These are phyloP conservation scores for Coleophoma eucalyptorum DNA, from an alignment of 2,329 filamentous ascomycete genomes.

Conservation along the genomic window DNA sequence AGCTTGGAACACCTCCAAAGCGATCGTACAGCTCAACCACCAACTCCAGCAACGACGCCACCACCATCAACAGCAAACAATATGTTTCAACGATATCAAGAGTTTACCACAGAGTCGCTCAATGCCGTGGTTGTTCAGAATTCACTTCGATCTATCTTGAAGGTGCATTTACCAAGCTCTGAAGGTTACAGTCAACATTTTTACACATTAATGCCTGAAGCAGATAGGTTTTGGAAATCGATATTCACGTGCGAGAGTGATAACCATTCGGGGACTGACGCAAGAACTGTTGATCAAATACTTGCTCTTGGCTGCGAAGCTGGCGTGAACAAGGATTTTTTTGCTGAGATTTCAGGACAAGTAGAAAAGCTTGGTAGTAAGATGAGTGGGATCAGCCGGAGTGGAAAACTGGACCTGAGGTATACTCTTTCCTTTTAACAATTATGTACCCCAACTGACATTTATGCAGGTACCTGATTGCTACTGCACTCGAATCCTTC, in stretches of 20 bases:
- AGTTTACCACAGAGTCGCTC: constrained; percentile 36
- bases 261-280: constrained; percentile 19
- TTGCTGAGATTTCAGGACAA: constrained; percentile 42
- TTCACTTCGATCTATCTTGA: constrained; percentile 48
- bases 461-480: constrained; percentile 49
- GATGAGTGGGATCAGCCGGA: constrained; percentile 43
- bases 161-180: constrained; percentile 44
- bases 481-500: constrained; percentile 56
- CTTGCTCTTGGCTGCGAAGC: constrained; percentile 55
- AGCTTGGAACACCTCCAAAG: not conserved
- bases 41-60: constrained; percentile 10
- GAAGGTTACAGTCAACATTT: constrained; percentile 44
- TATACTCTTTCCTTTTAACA: constrained; percentile 27
- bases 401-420: constrained; percentile 56
- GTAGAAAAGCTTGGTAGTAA: constrained; percentile 53
- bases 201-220: constrained; percentile 43
- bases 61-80: constrained; percentile 1
- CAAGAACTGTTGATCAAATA: constrained; percentile 50
- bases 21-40: not conserved
- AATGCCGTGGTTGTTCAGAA: constrained; percentile 55
- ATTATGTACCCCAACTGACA: not conserved
- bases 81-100: constrained; percentile 36
- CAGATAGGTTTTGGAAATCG: constrained; percentile 32
- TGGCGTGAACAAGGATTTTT: constrained; percentile 47
- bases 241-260: constrained; percentile 22